These are phyloP conservation scores for Orbilia javanica DNA, from an alignment of 2,329 filamentous ascomycete species.

Conservation along the genomic window DNA sequence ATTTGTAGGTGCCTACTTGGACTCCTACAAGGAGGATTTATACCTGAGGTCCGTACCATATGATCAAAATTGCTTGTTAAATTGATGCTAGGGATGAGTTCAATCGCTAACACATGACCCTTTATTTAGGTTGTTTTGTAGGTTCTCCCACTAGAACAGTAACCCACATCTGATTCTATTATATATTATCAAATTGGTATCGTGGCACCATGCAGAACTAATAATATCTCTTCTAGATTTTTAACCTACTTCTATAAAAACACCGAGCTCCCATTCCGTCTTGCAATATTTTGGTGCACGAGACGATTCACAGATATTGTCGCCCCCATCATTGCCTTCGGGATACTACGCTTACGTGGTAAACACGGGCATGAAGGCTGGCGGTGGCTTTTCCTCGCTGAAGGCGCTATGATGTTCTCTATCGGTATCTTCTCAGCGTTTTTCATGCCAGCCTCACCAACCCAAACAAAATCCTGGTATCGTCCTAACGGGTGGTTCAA, in stretches of 20 bases:
- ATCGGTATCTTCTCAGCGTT: conserved; percentile 71
- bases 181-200: no score
- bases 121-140: conserved; percentile 19
- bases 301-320: conserved; percentile 72
- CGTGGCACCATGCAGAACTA: neutral
- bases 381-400: conserved; percentile 70
- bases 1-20: conserved; percentile 66
- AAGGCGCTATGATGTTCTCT: conserved; percentile 68
- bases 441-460: conserved; percentile 75
- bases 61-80: no score
- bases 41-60: conserved; percentile 52
- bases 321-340: conserved; percentile 71
- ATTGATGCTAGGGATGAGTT: neutral
- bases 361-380: conserved; percentile 69
- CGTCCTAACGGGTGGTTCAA: conserved; percentile 76
- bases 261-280: conserved; percentile 75
- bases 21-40: conserved; percentile 66
- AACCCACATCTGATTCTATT: no score
- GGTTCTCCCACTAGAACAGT: neutral
- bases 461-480: conserved; percentile 73
- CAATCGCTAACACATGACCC: neutral
- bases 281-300: conserved; percentile 79
- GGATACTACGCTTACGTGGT: conserved; percentile 69
- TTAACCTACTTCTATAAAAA: conserved; percentile 82
- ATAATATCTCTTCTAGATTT: conserved; percentile 65